Percentiles rank a stretch among this genome's conserved stretches.
Evolutionary conservation across 768 basidiomycete genomes (phyloP).

Genomic region (Leccinum arenicola): DNA sequence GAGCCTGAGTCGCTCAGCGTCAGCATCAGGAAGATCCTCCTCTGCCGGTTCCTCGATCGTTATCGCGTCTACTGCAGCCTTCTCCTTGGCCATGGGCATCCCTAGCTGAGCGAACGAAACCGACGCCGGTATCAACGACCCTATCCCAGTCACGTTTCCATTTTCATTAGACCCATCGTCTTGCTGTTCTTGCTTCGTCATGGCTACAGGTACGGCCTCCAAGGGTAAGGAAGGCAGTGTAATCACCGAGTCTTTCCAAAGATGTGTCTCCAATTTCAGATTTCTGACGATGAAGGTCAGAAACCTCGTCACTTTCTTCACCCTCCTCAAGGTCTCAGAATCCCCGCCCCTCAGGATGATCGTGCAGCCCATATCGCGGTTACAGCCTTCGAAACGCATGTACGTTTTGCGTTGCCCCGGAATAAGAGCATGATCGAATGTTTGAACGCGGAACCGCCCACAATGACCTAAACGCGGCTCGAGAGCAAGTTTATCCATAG

Average conservation of each 20-base stretch:
- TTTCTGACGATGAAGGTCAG: constrained; percentile 91
- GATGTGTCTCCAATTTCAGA: constrained; percentile 87
- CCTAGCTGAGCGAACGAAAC: constrained; percentile 25
- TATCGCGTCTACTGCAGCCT: constrained; percentile 7
- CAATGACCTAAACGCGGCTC: constrained; percentile 92
- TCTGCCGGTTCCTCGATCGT: constrained; percentile 32
- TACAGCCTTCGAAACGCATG: constrained; percentile 98
- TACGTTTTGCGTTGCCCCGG: constrained; percentile 94
- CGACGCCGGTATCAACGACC: constrained; percentile 17
- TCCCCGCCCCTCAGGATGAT: constrained; percentile 88
- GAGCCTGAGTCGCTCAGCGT: constrained; percentile 65
- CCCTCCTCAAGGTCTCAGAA: constrained; percentile 70
- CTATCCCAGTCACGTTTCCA: constrained; percentile 13
- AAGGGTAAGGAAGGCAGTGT: constrained; percentile 63
- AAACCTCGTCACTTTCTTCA: constrained; percentile 93
- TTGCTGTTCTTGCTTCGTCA: constrained; percentile 28
- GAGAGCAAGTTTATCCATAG: constrained; percentile 89
- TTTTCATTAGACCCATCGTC: constrained; percentile 22
- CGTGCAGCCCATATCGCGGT: constrained; percentile 90
- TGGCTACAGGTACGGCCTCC: constrained; percentile 56
- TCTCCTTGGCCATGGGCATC: constrained; percentile 18
- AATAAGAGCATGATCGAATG: constrained; percentile 91
- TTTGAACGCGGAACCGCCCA: constrained; percentile 80
- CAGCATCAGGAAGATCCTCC: constrained; percentile 62
- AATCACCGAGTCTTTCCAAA: constrained; percentile 90